phyloP scores from a whole-genome alignment of 257 asterid species.

The Capsicum rhomboideum region DNA sequence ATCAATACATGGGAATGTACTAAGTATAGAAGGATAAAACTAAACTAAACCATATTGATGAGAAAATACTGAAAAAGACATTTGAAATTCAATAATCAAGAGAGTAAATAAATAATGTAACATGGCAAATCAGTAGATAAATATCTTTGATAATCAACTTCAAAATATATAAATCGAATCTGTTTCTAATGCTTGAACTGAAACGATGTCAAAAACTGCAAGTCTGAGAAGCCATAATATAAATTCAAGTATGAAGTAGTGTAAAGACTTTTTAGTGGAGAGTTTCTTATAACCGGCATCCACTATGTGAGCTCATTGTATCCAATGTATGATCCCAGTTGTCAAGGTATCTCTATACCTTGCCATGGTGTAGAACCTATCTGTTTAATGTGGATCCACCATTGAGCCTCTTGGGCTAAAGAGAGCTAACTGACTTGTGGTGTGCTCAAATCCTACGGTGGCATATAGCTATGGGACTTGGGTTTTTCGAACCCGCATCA shows the following conservation, averaged over 20 bases:
- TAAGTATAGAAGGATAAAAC: background rate
- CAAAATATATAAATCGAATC: no score
- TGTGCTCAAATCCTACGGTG: no score
- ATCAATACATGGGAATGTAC: background rate
- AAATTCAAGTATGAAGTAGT: no score
- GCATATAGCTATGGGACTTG: no score
- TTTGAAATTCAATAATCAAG: no score
- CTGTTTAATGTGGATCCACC: background rate
- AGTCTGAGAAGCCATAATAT: no score
- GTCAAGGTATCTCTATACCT: background rate
- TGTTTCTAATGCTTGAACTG: no score
- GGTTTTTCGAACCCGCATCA: no score
- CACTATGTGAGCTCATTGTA: background rate
- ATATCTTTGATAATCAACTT: no score
- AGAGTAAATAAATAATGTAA: no score
- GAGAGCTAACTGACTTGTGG: background rate
- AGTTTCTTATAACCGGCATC: background rate
- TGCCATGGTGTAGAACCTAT: background rate
- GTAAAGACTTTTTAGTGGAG: background rate
- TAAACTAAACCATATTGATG: background rate
- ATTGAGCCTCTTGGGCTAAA: background rate
- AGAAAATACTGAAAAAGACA: background rate
- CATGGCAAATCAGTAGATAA: no score
- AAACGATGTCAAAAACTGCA: no score
- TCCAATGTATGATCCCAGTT: background rate